Evolutionary conservation across 768 basidiomycete species (phyloP), one percentile per base, ranked within the genome.

Genomic region (Agrocybe pediades): DNA sequence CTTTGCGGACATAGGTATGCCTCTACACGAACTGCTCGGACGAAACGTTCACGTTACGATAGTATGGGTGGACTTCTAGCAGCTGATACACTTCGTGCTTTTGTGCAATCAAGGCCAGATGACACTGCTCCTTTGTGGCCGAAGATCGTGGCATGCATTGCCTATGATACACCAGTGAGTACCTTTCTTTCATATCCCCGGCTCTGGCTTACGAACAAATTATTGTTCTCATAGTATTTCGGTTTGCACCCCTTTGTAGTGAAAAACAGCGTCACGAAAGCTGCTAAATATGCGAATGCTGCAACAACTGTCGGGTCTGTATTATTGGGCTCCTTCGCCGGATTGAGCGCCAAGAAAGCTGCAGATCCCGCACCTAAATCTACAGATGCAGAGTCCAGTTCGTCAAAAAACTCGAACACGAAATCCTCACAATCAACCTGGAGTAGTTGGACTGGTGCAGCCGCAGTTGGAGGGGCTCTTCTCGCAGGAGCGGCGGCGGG

Each of bases 41-140:
- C n/a, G n/a, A n/a, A n/a, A n/a, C n/a, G n/a, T n/a, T n/a, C n/a
- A n/a, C n/a, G n/a, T n/a, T n/a, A n/a, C n/a, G n/a, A n/a, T 61
- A 95, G 95, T 65, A 97, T 97, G 95, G 95, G 95, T 19, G 95
- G 95, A 2, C 72, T 97, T 19, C 78, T 98, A 2, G 88, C 88
- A 23, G 92, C 95, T 2, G 95, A 98, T 62, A 83, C 90, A 3
- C 70, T 94, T 25, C 69, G 87, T 23, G 88, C 86, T 63, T 89
- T 97, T 53, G 72, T 83, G 29, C 77, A 81, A 15, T 76, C 86
- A 25, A 78, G 88, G 19, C 84, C 88, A 5, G 86, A 91, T 58
- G 72, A 72, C 46, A 65, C 70, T 9, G 84, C 84, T 2, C 85
- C 89, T 0, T 69, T 96, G 4, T 98, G 95, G 95, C 95, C 95